These are phyloP conservation scores for Globisporangium cederbergense DNA, from an alignment of 352 stramenopile genomes.

Conservation along the genomic window DNA sequence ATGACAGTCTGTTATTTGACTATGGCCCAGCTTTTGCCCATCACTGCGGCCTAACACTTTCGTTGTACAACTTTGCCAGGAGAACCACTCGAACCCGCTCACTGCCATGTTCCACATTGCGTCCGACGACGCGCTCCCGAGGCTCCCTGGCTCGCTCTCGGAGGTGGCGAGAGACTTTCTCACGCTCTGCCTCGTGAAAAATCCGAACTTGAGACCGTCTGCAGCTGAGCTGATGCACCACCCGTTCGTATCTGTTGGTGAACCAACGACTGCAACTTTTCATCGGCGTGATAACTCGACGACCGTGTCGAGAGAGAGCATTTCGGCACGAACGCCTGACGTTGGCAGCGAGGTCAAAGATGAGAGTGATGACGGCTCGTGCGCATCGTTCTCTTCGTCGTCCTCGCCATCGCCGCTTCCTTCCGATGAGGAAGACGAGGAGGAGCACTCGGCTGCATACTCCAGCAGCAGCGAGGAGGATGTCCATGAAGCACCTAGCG, in stretches of 20 bases:
- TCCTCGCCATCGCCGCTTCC: not conserved
- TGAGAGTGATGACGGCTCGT: constrained; percentile 9
- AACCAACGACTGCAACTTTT: not conserved
- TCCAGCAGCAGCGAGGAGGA: constrained; percentile 22
- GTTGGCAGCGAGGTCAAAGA: not conserved
- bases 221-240: constrained; percentile 83
- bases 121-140: constrained; percentile 47
- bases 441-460: constrained; percentile 11
- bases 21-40: not conserved
- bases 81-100: constrained; percentile 71
- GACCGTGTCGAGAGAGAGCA: not conserved
- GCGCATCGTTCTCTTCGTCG: constrained; percentile 17
- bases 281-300: constrained; percentile 8
- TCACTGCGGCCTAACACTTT: no score
- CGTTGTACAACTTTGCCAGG: constrained; percentile 22
- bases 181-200: constrained; percentile 58
- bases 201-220: constrained; percentile 62
- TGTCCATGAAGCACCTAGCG: not conserved
- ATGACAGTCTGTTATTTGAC: not conserved
- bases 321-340: not conserved
- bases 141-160: constrained; percentile 43
- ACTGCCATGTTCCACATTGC: constrained; percentile 86
- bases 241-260: constrained; percentile 25
- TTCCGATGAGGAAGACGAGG: not conserved
- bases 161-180: constrained; percentile 39